Percentiles rank a stretch among this genome's conserved stretches.
These are phyloP conservation scores for Paxillus rubicundulus DNA, from an alignment of 768 basidiomycete species.

Conservation along the genomic window DNA sequence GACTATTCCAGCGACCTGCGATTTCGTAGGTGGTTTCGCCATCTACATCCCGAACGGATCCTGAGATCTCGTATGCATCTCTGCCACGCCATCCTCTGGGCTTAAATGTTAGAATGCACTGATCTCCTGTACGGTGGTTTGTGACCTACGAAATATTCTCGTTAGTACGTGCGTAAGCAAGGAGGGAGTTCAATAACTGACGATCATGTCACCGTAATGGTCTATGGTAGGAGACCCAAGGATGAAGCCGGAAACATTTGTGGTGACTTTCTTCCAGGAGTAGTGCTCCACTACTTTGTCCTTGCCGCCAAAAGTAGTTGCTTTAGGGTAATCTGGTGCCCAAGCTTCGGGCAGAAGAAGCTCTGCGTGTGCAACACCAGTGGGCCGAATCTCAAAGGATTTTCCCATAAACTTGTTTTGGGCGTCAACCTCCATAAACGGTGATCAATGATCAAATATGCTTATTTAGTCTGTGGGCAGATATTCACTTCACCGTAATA, in stretches of 20 bases:
- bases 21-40: conserved; percentile 81
- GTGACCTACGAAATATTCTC: conserved; percentile 44
- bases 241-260: conserved; percentile 90
- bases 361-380: conserved; percentile 89
- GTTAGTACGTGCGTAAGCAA: conserved; percentile 1
- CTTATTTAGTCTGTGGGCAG: not conserved
- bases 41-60: conserved; percentile 64
- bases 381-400: conserved; percentile 94
- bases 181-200: conserved; percentile 40
- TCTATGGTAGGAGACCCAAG: conserved; percentile 85
- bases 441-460: conserved; percentile 1
- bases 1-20: conserved; percentile 93
- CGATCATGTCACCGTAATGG: conserved; percentile 93
- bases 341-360: conserved; percentile 69
- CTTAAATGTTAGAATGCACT: conserved; percentile 90
- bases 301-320: conserved; percentile 37
- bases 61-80: conserved; percentile 91
- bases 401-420: conserved; percentile 97
- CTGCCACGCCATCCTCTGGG: conserved; percentile 92
- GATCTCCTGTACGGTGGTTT: conserved; percentile 89
- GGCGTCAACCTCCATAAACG: conserved; percentile 71
- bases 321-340: conserved; percentile 61
- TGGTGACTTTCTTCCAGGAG: conserved; percentile 93
- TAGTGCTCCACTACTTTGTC: conserved; percentile 84
- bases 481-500: conserved; percentile 79